Base-by-base conservation (phyloP, 345 rosid genomes). In the Eucalyptus rudis region DNA sequence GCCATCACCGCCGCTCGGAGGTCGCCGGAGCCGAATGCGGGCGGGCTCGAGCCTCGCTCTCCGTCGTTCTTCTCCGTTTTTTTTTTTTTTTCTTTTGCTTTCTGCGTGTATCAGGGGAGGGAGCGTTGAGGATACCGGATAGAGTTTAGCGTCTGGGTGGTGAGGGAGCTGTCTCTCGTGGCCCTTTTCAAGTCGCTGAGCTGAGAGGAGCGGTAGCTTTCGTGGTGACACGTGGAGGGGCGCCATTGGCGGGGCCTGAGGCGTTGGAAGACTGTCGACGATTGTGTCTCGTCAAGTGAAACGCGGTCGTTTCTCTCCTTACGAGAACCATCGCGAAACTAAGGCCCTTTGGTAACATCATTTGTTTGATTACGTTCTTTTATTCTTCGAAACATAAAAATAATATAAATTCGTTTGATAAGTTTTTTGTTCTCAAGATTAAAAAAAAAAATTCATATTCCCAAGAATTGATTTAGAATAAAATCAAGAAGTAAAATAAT, bases 181-280 rank as follows among this genome's bases (percentile, higher is more conserved):
- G 71, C 58, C 36, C 71, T 88, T 88, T 71, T 49, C 88, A 40
- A 31, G 88, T 12, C 20, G 92, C 90, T 59, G 79, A 87, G 89
- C n/a, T 89, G 90, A 87, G 49, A 88, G 66, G 90, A 87, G 49
- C 89, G 66, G 89, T 49, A 58, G 89, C 52, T 89, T 24, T 31
- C 33, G 22, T 59, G 47, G 8, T 88, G 88, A 88, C 92, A 88
- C 91, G 92, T 90, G 94, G 91, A 29, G 40, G 27, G 14, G 47
- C 45, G 4, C 83, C 80, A 76, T 76, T 40, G 83, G 27, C 8
- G 47, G 27, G 24, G 29, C 47, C 4, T 36, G 83, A 1, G 24
- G 5, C 47, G 14, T 71, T 36, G 45, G 83, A 11, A 71, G 43
- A 19, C 22, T 6, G 3, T 20, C 25, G 22, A 43, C 47, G 47